Percentiles rank a stretch among this genome's conserved stretches.
Evolutionary conservation across 139 green algal genomes (phyloP).

Genomic region (Auxenochlorella pyrenoidosa): DNA sequence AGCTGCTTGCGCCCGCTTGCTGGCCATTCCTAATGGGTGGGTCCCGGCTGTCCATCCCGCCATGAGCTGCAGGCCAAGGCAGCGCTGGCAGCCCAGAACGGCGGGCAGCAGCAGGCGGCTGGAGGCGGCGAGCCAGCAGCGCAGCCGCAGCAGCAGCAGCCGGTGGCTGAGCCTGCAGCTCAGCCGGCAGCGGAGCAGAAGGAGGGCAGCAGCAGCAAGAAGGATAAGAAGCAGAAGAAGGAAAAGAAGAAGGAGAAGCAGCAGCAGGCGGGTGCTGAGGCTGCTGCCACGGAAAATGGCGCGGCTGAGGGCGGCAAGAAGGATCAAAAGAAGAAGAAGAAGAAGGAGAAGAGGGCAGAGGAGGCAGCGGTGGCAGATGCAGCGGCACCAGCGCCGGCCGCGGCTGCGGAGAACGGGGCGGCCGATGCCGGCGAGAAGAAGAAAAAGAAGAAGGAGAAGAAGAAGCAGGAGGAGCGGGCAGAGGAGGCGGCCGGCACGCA

Average conservation of each 20-base stretch:
- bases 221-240: constrained; percentile 22
- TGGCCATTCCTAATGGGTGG: not conserved
- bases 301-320: not conserved
- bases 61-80: constrained; percentile 35
- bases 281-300: not conserved
- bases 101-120: not conserved
- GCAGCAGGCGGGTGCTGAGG: not conserved
- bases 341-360: not conserved
- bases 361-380: not conserved
- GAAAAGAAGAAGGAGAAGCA: not conserved
- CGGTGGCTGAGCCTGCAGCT: not conserved
- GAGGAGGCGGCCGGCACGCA: not conserved
- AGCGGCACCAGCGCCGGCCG: not conserved
- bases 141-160: not conserved
- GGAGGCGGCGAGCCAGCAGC: not conserved
- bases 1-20: not conserved
- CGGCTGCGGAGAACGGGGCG: not conserved
- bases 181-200: constrained; percentile 1
- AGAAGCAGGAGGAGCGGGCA: not conserved
- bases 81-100: constrained; percentile 50
- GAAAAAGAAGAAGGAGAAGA: not conserved
- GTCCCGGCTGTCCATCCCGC: too few relatives aligned
- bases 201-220: not conserved
- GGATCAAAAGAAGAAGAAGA: constrained; percentile 24
- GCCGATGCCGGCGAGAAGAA: constrained; percentile 40